Percentiles rank a stretch among this genome's conserved stretches.
These are phyloP conservation scores for Rosa multiflora DNA, from an alignment of 306 rosid species.

Conservation along the genomic window DNA sequence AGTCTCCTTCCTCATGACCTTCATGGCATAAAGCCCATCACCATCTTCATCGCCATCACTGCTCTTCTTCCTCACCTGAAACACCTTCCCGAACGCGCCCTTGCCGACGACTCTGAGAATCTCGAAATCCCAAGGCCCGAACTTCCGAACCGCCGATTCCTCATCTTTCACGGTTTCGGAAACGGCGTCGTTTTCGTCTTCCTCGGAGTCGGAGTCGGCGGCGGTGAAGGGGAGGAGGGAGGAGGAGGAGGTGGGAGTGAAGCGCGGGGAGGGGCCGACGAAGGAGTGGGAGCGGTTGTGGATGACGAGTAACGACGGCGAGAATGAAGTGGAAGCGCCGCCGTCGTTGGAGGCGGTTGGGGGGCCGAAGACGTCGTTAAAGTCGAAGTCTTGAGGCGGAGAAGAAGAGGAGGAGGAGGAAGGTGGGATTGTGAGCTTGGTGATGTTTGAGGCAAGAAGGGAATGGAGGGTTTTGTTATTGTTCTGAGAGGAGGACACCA, in stretches of 20 bases:
- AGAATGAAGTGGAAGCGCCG: background rate
- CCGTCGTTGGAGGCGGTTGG: slow-evolving; percentile 26
- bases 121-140: slow-evolving; percentile 77
- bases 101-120: slow-evolving; percentile 77
- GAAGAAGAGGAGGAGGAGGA: slow-evolving; percentile 34
- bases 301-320: slow-evolving; percentile 44
- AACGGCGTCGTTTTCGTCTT: slow-evolving; percentile 39
- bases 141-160: slow-evolving; percentile 31
- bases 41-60: slow-evolving; percentile 8
- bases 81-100: slow-evolving; percentile 94
- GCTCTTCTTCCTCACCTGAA: slow-evolving; percentile 60
- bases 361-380: slow-evolving; percentile 44
- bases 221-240: slow-evolving; percentile 28
- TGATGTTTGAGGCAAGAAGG: slow-evolving; percentile 54
- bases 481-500: slow-evolving; percentile 57
- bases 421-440: slow-evolving; percentile 60
- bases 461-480: slow-evolving; percentile 40
- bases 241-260: slow-evolving; percentile 37
- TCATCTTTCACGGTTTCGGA: slow-evolving; percentile 16
- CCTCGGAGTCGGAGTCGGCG: slow-evolving; percentile 45
- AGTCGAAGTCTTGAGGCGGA: slow-evolving; percentile 44
- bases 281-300: slow-evolving; percentile 86
- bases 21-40: slow-evolving; percentile 85
- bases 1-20: slow-evolving; percentile 91
- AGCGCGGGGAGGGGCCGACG: slow-evolving; percentile 91